These are phyloP conservation scores for Climacium dendroides DNA, from an alignment of 225 moss, liverwort and hornwort genomes.

Conservation along the genomic window DNA sequence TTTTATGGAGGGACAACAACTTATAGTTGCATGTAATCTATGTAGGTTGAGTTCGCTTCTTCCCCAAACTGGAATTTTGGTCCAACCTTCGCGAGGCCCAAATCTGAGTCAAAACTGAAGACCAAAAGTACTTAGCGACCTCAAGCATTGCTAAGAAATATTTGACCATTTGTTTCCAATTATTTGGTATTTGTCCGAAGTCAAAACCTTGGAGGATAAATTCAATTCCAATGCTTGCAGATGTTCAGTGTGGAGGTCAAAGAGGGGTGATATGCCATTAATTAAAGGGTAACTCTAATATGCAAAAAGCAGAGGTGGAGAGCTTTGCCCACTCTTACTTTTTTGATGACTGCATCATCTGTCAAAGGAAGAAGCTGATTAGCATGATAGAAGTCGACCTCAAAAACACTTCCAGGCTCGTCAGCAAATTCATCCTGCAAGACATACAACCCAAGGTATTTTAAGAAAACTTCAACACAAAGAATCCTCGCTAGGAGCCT, in stretches of 20 bases:
- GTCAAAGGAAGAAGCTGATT: slow-evolving; percentile 41
- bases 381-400: slow-evolving; percentile 46
- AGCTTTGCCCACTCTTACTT: slow-evolving; percentile 1
- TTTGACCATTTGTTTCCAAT: not conserved
- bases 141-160: not conserved
- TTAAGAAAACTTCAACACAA: not conserved
- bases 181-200: not conserved
- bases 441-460: not conserved
- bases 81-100: not conserved
- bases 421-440: slow-evolving; percentile 40
- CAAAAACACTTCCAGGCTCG: slow-evolving; percentile 40
- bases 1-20: not conserved
- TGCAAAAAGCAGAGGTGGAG: not conserved
- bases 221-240: not conserved
- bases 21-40: not conserved
- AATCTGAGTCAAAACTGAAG: not conserved
- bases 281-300: not conserved
- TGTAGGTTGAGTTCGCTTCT: too few relatives aligned
- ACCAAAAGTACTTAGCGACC: not conserved
- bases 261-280: not conserved
- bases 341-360: slow-evolving; percentile 29
- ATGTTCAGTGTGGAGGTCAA: not conserved
- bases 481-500: not conserved
- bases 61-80: not conserved
- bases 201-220: not conserved